Conservation (phyloP, 306 rosid genomes). For the Spatholobus suberectus region DNA sequence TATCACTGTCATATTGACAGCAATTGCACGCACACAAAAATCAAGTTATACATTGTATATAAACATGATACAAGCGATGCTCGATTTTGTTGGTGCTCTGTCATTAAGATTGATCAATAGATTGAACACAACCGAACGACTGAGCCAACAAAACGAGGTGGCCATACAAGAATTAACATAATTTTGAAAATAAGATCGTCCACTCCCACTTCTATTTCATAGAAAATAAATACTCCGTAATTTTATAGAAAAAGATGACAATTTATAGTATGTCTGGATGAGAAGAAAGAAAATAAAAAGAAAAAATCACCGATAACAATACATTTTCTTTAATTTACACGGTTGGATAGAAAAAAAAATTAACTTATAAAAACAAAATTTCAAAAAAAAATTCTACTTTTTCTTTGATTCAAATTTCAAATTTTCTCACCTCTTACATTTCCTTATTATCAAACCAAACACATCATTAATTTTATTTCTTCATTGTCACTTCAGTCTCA, state of each 20-base stretch:
- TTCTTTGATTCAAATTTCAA: no score
- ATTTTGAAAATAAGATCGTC: background rate
- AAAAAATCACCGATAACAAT: no score
- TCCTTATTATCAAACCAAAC: no score
- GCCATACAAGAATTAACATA: background rate
- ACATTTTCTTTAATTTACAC: no score
- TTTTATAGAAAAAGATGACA: no score
- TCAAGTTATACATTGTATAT: background rate
- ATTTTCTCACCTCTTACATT: no score
- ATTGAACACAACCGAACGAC: background rate
- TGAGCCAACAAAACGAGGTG: conserved; percentile 14
- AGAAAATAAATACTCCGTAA: no score
- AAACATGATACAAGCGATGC: background rate
- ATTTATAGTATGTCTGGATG: no score
- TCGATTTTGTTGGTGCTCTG: background rate
- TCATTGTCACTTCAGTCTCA: background rate
- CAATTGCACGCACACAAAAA: background rate
- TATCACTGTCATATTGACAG: background rate
- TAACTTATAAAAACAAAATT: no score
- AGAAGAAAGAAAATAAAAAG: background rate
- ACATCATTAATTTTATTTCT: background rate
- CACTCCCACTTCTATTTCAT: background rate
- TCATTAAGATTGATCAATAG: background rate
- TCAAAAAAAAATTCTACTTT: no score
- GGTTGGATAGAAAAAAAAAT: no score